phyloP scores from a whole-genome alignment of 768 basidiomycete genomes.

The Podaxis rugospora region DNA sequence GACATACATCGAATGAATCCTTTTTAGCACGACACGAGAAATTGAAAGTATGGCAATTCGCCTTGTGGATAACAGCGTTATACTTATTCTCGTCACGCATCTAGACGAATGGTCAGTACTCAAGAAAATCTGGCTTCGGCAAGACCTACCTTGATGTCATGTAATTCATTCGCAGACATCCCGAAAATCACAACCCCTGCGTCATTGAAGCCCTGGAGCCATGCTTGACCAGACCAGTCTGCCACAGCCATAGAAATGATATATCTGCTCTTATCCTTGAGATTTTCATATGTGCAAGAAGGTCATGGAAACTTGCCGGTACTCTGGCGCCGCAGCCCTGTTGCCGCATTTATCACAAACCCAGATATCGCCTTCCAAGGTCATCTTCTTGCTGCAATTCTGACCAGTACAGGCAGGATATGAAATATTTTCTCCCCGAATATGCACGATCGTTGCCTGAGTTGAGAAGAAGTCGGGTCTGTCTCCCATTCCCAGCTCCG shows the following conservation, averaged over 20 bases:
- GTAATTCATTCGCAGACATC: conserved; percentile 73
- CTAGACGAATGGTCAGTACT: conserved; percentile 27
- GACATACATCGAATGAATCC: conserved; percentile 77
- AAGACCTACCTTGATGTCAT: conserved; percentile 59
- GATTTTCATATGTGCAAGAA: background rate
- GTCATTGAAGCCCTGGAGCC: conserved; percentile 96
- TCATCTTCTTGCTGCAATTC: conserved; percentile 88
- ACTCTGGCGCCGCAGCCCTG: conserved; percentile 63
- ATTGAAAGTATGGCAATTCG: conserved; percentile 69
- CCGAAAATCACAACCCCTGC: conserved; percentile 74
- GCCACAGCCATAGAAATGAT: conserved; percentile 83
- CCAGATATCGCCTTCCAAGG: conserved; percentile 68
- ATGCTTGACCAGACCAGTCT: conserved; percentile 87
- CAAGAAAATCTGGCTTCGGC: background rate
- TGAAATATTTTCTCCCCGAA: conserved; percentile 75
- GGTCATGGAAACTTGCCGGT: conserved; percentile 54
- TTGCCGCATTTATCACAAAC: conserved; percentile 90
- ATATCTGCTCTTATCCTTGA: conserved; percentile 40
- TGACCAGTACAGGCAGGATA: conserved; percentile 87
- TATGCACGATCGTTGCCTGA: conserved; percentile 82
- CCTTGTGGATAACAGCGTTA: conserved; percentile 54
- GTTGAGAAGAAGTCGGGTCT: conserved; percentile 77
- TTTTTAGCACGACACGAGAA: conserved; percentile 85
- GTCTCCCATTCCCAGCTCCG: conserved; percentile 70
- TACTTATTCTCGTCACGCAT: conserved; percentile 57